Evolutionary conservation across 768 basidiomycete genomes (phyloP).

Genomic region (Thelephora aurantiotincta): DNA sequence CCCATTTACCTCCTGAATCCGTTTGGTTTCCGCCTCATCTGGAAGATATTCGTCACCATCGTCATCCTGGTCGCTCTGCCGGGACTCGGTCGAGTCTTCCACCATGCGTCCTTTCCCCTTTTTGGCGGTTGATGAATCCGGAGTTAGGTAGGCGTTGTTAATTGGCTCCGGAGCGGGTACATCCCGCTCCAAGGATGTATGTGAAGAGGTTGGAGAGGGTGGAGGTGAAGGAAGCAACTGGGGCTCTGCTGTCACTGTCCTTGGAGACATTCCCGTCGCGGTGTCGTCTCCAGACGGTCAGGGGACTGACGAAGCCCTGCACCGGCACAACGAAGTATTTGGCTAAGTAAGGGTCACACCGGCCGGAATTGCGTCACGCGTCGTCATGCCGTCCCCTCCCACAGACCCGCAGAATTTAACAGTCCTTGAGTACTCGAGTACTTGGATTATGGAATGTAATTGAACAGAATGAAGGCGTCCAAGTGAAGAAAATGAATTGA

Average conservation of each 20-base stretch:
- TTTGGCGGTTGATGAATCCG: conserved; percentile 12
- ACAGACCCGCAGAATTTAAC: too few relatives aligned
- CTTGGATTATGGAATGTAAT: neutral
- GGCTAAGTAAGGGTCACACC: too few relatives aligned
- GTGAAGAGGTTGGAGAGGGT: conserved; percentile 25
- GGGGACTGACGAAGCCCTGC: too few relatives aligned
- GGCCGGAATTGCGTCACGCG: neutral
- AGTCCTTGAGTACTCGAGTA: too few relatives aligned
- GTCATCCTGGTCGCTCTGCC: conserved; percentile 16
- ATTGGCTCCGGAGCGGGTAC: conserved; percentile 23
- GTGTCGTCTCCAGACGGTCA: too few relatives aligned
- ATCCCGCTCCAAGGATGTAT: conserved; percentile 27
- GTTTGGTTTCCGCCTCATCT: conserved; percentile 50
- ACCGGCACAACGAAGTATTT: too few relatives aligned
- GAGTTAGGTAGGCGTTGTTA: conserved; percentile 17
- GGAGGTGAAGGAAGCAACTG: conserved; percentile 8
- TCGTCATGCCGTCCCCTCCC: too few relatives aligned
- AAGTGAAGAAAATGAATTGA: conserved; percentile 6
- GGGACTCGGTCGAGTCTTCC: conserved; percentile 18
- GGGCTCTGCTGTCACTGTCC: too few relatives aligned
- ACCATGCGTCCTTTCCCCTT: conserved; percentile 18
- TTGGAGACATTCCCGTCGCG: too few relatives aligned
- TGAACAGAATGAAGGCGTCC: neutral
- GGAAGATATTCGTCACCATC: conserved; percentile 25
- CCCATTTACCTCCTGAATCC: conserved; percentile 53